Conservation (phyloP, 805 yeast species). For the Candida fluviatilis region DNA sequence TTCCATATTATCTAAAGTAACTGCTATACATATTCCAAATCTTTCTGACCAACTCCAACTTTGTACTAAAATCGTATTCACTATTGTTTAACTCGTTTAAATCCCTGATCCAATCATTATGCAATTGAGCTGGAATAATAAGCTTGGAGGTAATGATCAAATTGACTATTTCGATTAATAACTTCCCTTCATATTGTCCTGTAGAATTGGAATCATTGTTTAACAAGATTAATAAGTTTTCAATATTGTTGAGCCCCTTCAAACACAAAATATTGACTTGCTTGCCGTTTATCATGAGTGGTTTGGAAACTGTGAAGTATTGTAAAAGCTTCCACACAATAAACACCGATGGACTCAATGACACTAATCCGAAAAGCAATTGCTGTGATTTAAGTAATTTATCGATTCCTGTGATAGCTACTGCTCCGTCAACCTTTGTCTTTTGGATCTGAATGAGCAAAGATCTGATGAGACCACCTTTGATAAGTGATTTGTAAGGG, state of each 20-base stretch:
- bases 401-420: constrained; percentile 89
- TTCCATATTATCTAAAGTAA: constrained; percentile 20
- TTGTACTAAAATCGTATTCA: constrained; percentile 31
- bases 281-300: constrained; percentile 28
- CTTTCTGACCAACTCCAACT: constrained; percentile 48
- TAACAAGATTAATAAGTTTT: constrained; percentile 39
- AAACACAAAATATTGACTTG: constrained; percentile 31
- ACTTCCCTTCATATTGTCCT: constrained; percentile 46
- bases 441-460: constrained; percentile 91
- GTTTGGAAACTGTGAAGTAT: constrained; percentile 31
- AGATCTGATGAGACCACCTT: constrained; percentile 72
- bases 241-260: constrained; percentile 54
- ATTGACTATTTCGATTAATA: constrained; percentile 62
- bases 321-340: constrained; percentile 46
- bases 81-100: constrained; percentile 53
- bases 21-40: constrained; percentile 59
- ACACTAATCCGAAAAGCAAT: constrained; percentile 87
- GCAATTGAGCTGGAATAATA: constrained; percentile 48
- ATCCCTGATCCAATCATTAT: constrained; percentile 58
- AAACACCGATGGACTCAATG: constrained; percentile 75
- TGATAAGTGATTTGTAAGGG: constrained; percentile 61
- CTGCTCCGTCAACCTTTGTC: constrained; percentile 90
- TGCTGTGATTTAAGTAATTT: constrained; percentile 86
- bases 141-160: constrained; percentile 47
- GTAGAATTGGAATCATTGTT: constrained; percentile 1